Conservation (phyloP, 306 rosid species). For the Leucaena leucocephala region DNA sequence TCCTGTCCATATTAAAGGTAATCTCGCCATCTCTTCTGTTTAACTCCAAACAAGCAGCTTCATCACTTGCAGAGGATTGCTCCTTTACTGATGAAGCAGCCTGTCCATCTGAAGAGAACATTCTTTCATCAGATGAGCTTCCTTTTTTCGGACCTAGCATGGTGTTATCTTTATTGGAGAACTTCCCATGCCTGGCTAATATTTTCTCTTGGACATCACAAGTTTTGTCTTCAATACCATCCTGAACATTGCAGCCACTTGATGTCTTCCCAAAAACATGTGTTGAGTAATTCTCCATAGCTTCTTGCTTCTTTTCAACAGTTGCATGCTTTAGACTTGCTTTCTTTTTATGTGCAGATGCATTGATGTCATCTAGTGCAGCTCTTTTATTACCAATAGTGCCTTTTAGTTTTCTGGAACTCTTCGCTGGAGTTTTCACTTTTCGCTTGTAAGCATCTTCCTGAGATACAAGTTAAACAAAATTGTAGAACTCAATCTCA, state of each 20-base stretch:
- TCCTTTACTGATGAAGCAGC: constrained; percentile 54
- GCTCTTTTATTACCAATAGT: constrained; percentile 39
- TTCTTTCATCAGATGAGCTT: constrained; percentile 47
- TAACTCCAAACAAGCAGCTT: constrained; percentile 49
- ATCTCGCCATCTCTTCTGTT: constrained; percentile 33
- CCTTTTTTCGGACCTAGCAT: constrained; percentile 51
- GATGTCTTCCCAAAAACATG: constrained; percentile 51
- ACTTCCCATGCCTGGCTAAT: constrained; percentile 55
- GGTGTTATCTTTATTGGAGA: constrained; percentile 52
- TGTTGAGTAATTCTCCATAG: constrained; percentile 51
- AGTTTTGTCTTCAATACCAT: constrained; percentile 44
- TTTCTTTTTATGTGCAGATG: constrained; percentile 50
- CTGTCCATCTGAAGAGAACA: constrained; percentile 47
- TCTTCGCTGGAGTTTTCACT: constrained; percentile 46
- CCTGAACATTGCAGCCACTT: constrained; percentile 38
- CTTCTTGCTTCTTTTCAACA: constrained; percentile 46
- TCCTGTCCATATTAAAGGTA: constrained; percentile 38
- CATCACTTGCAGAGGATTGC: constrained; percentile 51
- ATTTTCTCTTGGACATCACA: constrained; percentile 41
- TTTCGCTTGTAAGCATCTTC: constrained; percentile 49
- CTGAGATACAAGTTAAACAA: constrained; percentile 52
- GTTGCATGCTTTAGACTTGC: constrained; percentile 47
- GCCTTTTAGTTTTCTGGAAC: constrained; percentile 52
- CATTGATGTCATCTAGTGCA: constrained; percentile 44
- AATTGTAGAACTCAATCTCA: constrained; percentile 27